Base-by-base conservation (phyloP, 176 grass and related monocot species). In the Bolboschoenus planiculmis region DNA sequence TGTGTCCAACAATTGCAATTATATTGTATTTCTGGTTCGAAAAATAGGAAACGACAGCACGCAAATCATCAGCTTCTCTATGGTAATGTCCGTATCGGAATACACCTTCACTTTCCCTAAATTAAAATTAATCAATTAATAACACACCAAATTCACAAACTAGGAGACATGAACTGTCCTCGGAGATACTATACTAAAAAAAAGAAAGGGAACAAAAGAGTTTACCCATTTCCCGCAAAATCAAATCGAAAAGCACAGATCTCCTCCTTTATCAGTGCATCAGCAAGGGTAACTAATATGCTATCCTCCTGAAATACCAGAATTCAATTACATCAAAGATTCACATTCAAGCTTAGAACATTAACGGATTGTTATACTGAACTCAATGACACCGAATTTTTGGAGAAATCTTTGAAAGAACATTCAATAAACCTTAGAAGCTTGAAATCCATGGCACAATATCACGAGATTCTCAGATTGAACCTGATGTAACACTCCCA, bases 201-300 rank as follows among this genome's bases (percentile, higher is more conserved):
- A 11, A 77, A 43, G 37, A 87, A 16, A 35, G 9, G 7, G 24
- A 35, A 67, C 0, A 33, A 57, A 24, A 42, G 20, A 39, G 36
- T 54, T 86, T 93, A 98, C 92, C 95, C 95, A 80, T 98, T 98
- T 85, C 95, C 92, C 33, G 90, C 67, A 93, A 98, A 98, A 93
- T 98, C 95, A 87, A 98, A 91, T 18, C 88, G 92, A 85, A 91
- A 98, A 50, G 46, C 78, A 65, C 84, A 92, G 33, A 87, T 29
- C 40, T 90, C 84, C 80, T 87, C 84, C 14, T 59, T 84, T 73
- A 85, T 83, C 80, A 97, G 53, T 43, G 88, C 81, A 80, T 78
- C 34, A 60, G 84, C 83, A 87, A 97, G 86, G 71, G 83, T 68
- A 82, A 95, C 83, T 26, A 97, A 86, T 81, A 92, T 94, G 26